These are phyloP conservation scores for Solanum ossicruentum DNA, from an alignment of 257 asterid genomes.

Conservation along the genomic window DNA sequence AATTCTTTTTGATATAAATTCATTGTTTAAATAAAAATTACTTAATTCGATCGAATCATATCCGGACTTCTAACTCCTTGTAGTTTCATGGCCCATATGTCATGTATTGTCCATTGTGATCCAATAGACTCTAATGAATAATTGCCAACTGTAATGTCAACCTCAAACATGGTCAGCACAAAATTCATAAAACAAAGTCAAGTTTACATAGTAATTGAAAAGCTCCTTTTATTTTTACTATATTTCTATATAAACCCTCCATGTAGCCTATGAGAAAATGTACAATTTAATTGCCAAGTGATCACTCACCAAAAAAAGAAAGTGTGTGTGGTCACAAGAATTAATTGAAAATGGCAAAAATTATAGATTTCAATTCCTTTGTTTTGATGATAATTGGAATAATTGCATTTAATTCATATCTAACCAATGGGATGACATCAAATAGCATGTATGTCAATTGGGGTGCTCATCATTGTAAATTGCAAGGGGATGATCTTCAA, in stretches of 20 bases:
- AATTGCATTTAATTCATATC: background rate
- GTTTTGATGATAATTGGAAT: background rate
- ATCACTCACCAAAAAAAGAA: background rate
- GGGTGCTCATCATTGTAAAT: background rate
- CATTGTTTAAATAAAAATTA: background rate
- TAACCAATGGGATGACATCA: background rate
- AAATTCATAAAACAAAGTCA: background rate
- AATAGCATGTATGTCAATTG: background rate
- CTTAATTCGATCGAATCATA: background rate
- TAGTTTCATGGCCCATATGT: background rate
- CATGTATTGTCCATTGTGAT: background rate
- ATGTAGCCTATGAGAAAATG: background rate
- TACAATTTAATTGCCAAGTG: background rate
- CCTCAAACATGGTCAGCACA: background rate
- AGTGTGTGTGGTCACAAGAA: background rate
- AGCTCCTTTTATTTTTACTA: background rate
- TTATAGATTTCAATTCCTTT: background rate
- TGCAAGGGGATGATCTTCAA: background rate
- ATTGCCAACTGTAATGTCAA: background rate
- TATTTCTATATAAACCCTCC: background rate
- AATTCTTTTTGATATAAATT: background rate
- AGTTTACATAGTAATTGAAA: background rate
- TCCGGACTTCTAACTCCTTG: background rate
- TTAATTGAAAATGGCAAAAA: background rate
- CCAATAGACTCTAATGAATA: background rate